phyloP scores from a whole-genome alignment of 2,329 filamentous ascomycete species.

The Cercospora citrullina region DNA sequence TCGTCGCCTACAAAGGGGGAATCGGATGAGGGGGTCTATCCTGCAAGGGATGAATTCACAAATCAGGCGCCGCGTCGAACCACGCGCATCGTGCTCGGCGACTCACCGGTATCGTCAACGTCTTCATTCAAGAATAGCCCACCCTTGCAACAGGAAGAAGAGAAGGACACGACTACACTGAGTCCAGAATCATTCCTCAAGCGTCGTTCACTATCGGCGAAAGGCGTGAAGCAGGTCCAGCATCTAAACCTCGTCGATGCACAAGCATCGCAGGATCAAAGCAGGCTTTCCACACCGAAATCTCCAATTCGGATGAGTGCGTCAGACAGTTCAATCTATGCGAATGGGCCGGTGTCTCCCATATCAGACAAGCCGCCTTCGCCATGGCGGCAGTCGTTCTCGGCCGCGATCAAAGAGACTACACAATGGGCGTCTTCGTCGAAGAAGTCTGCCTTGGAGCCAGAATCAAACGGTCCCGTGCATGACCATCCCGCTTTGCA shows the following conservation, averaged over 20 bases:
- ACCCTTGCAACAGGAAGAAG: constrained; percentile 6
- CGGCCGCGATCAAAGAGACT: constrained; percentile 22
- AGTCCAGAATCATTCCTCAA: constrained; percentile 14
- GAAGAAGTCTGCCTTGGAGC: constrained; percentile 18
- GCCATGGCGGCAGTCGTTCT: constrained; percentile 25
- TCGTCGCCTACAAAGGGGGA: constrained; percentile 21
- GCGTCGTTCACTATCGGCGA: constrained; percentile 17
- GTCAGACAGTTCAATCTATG: constrained; percentile 2
- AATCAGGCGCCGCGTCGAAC: constrained; percentile 20
- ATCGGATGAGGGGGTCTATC: constrained; percentile 13
- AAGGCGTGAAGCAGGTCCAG: background rate
- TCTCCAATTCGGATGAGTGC: constrained; percentile 11
- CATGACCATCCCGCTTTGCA: constrained; percentile 35
- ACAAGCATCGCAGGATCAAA: constrained; percentile 8
- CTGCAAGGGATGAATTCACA: constrained; percentile 26
- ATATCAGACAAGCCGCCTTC: constrained; percentile 21
- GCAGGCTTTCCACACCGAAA: constrained; percentile 10
- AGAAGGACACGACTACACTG: constrained; percentile 5
- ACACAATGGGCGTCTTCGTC: constrained; percentile 17
- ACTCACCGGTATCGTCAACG: constrained; percentile 18
- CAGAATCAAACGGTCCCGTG: constrained; percentile 20
- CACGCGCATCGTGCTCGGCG: constrained; percentile 24
- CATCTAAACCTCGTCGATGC: constrained; percentile 10
- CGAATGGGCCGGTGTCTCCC: constrained; percentile 8
- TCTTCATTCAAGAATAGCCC: constrained; percentile 5